Conservation (phyloP, 2,329 filamentous ascomycete genomes). For the Fusarium burgessii region DNA sequence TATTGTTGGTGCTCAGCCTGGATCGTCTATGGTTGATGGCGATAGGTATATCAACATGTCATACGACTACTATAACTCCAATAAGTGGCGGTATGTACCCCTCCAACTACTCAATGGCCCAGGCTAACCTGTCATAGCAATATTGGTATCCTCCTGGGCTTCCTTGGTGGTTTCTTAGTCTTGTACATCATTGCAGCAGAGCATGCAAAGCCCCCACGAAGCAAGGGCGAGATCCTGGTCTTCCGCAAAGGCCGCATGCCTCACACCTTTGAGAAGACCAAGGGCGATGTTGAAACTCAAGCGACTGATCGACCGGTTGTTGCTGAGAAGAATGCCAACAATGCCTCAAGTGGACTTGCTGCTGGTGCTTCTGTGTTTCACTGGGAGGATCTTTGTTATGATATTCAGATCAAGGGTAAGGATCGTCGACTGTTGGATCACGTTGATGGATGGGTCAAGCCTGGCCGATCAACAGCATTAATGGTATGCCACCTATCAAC, state of each 20-base stretch:
- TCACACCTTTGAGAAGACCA: constrained; percentile 68
- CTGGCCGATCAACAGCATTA: constrained; percentile 75
- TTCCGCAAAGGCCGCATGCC: constrained; percentile 67
- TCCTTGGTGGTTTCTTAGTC: constrained; percentile 72
- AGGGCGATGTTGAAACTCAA: constrained; percentile 32
- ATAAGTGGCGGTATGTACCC: constrained; percentile 62
- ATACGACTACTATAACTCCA: constrained; percentile 67
- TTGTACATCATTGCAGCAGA: constrained; percentile 74
- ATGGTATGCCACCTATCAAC: not conserved
- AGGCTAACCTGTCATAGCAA: constrained; percentile 58
- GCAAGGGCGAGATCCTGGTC: constrained; percentile 76
- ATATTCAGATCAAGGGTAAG: constrained; percentile 73
- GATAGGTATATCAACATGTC: constrained; percentile 68
- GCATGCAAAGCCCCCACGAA: constrained; percentile 70
- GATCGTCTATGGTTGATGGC: constrained; percentile 66
- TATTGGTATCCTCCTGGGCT: constrained; percentile 74
- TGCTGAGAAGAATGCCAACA: constrained; percentile 26
- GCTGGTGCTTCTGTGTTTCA: constrained; percentile 66
- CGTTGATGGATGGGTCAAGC: constrained; percentile 82
- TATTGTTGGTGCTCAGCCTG: constrained; percentile 66
- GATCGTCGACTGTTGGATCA: constrained; percentile 74
- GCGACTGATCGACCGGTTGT: constrained; percentile 46
- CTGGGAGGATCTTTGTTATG: constrained; percentile 75
- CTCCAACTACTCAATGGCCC: rapidly evolving
- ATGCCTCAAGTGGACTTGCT: not conserved